A percentile compares a stretch with the other conserved stretches of the same genome.
Conservation (phyloP, 169 alveolate species). For the Plasmodium inui region DNA sequence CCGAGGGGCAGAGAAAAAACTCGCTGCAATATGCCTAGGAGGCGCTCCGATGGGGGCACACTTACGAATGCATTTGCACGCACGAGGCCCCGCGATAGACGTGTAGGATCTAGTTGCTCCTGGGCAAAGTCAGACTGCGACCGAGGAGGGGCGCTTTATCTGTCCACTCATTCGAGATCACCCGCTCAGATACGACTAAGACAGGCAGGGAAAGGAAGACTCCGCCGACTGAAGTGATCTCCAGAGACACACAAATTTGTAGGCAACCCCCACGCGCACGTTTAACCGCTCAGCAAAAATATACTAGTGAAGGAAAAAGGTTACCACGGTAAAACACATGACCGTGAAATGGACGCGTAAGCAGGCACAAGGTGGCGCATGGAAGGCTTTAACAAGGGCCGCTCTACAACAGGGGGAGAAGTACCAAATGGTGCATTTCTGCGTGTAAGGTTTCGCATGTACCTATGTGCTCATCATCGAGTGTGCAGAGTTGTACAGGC, state of each 20-base stretch:
- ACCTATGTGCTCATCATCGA: background rate
- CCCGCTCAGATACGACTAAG: background rate
- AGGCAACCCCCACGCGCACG: background rate
- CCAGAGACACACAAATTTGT: background rate
- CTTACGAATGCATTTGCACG: background rate
- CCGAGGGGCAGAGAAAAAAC: background rate
- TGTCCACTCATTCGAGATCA: background rate
- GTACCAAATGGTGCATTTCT: background rate
- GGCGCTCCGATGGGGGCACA: no score
- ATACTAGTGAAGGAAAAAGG: background rate
- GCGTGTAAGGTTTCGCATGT: background rate
- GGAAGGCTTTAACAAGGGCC: background rate
- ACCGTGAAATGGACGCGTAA: background rate
- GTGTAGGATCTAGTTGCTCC: background rate
- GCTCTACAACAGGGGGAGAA: background rate
- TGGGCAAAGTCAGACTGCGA: background rate
- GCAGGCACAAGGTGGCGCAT: background rate
- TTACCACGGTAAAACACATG: background rate
- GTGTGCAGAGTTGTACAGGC: background rate
- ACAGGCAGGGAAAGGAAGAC: background rate
- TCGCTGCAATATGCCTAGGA: no score
- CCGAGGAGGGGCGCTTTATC: background rate
- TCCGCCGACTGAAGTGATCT: background rate
- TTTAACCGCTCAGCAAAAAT: background rate
- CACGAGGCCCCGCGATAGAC: background rate